These are phyloP conservation scores for Puccinia horiana DNA, from an alignment of 1,284 basidiomycete species.

Conservation along the genomic window DNA sequence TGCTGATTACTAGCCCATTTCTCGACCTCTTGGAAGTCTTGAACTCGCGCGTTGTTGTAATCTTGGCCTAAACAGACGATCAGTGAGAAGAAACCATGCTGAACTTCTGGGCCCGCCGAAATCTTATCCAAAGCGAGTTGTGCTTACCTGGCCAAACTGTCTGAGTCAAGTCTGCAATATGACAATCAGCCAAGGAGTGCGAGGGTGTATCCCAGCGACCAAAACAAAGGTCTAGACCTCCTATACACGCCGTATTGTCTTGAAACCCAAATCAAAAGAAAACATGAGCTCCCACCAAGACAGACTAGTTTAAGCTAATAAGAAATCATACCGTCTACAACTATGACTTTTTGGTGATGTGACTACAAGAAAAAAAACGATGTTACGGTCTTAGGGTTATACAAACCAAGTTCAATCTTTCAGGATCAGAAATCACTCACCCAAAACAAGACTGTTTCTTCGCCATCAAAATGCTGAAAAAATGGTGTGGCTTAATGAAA, in stretches of 20 bases:
- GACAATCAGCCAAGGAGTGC: slow-evolving; percentile 79
- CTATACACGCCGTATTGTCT: slow-evolving; percentile 62
- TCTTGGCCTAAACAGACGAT: slow-evolving; percentile 61
- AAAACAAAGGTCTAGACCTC: slow-evolving; percentile 87
- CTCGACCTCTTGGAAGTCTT: slow-evolving; percentile 79
- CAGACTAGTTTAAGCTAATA: background rate
- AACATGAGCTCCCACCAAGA: background rate
- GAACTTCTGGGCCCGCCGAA: background rate
- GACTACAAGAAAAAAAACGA: slow-evolving; percentile 64
- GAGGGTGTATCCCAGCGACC: slow-evolving; percentile 87
- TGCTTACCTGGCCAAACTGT: slow-evolving; percentile 77
- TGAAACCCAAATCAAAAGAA: background rate
- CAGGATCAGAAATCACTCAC: background rate
- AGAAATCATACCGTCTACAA: slow-evolving; percentile 28
- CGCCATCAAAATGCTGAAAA: slow-evolving; percentile 68
- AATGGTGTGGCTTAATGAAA: background rate
- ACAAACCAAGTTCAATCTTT: slow-evolving; percentile 9
- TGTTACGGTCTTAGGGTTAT: slow-evolving; percentile 59
- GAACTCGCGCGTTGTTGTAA: slow-evolving; percentile 62
- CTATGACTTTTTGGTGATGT: slow-evolving; percentile 70
- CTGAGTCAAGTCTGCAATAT: slow-evolving; percentile 75
- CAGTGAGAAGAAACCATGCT: background rate
- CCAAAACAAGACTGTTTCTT: slow-evolving; percentile 67
- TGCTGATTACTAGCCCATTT: slow-evolving; percentile 69
- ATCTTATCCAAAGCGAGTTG: background rate